Evolutionary conservation across 345 rosid species (phyloP).

Genomic region (Salix koriyanagi): DNA sequence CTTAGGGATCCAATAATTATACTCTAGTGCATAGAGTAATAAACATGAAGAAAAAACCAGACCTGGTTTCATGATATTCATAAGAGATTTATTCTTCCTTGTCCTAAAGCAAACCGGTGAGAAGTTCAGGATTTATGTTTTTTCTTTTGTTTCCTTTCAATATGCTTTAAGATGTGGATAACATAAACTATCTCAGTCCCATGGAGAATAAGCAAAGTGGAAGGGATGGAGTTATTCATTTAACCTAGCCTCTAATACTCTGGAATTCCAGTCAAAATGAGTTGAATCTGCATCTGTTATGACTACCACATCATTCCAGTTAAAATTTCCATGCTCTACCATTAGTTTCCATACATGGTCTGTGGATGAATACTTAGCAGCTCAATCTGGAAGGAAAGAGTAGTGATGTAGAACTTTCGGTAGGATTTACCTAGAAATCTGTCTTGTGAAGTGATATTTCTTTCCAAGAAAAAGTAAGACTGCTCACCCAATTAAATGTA

Average conservation of each 20-base stretch:
- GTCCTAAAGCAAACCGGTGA: not conserved
- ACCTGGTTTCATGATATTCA: not conserved
- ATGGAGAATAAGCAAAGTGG: not conserved
- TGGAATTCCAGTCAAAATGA: not conserved
- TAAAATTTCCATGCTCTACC: not conserved
- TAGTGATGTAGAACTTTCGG: not conserved
- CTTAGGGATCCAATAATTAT: too few relatives aligned
- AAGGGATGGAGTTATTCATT: not conserved
- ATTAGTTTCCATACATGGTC: constrained; percentile 3
- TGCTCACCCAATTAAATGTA: too few relatives aligned
- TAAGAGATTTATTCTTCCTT: not conserved
- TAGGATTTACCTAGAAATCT: not conserved
- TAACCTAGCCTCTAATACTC: not conserved
- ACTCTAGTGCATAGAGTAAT: too few relatives aligned
- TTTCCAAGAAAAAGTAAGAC: not conserved
- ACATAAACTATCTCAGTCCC: not conserved
- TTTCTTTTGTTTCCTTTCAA: not conserved
- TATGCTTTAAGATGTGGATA: not conserved
- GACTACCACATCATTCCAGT: too few relatives aligned
- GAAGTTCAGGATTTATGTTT: not conserved
- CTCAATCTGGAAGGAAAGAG: not conserved
- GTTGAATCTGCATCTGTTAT: not conserved
- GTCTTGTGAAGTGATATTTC: not conserved
- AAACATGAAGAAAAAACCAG: not conserved
- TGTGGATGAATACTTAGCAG: constrained; percentile 1